Conservation (phyloP, 768 basidiomycete genomes). For the Suillus decipiens region DNA sequence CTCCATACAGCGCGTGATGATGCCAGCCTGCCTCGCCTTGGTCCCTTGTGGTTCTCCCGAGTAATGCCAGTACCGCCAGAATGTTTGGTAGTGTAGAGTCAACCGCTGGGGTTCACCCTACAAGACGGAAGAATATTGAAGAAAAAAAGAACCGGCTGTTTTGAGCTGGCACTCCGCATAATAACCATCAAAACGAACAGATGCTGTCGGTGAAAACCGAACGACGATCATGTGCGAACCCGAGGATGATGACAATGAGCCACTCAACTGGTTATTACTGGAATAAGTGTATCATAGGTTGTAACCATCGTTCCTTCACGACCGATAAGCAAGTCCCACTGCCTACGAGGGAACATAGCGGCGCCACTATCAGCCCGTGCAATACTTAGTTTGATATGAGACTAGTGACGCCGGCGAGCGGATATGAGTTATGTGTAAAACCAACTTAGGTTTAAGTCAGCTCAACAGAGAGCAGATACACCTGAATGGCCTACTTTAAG, state of each 20-base stretch:
- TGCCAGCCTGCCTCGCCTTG: not conserved
- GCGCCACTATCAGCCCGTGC: constrained; percentile 2
- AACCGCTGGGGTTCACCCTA: not conserved
- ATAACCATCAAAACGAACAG: not conserved
- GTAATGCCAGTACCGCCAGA: not conserved
- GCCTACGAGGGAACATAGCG: not conserved
- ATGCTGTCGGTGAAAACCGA: not conserved
- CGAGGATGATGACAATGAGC: constrained; percentile 5
- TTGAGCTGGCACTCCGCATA: not conserved
- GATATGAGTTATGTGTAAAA: constrained; percentile 4
- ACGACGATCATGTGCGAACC: not conserved
- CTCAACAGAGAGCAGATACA: not conserved
- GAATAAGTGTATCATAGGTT: not conserved
- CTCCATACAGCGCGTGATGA: not conserved
- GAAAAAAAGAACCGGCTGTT: not conserved
- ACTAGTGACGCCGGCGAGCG: not conserved
- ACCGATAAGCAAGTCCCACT: constrained; percentile 11
- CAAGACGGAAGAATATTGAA: not conserved
- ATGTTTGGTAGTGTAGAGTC: not conserved
- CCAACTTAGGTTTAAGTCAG: constrained; percentile 1
- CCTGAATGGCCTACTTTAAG: not conserved
- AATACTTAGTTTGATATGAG: not conserved
- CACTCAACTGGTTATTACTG: not conserved
- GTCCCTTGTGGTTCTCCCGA: not conserved
- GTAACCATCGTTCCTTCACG: constrained; percentile 3